Conservation (phyloP, 2,329 filamentous ascomycete species). For the Teratosphaeria gauchensis region DNA sequence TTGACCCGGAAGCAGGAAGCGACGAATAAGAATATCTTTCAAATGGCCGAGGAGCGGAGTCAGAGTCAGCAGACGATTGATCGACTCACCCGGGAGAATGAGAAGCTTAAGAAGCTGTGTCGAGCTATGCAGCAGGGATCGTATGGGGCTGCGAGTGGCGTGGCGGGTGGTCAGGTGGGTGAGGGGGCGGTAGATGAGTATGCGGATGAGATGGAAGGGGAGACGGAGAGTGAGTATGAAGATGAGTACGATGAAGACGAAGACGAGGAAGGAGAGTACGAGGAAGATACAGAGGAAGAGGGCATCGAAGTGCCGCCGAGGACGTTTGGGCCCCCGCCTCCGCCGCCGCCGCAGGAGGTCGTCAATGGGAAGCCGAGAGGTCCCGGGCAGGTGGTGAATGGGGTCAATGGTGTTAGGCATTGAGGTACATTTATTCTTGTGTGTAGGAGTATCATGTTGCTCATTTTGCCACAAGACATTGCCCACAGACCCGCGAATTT, state of each 20-base stretch:
- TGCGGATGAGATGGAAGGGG: slow-evolving; percentile 32
- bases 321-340: slow-evolving; percentile 40
- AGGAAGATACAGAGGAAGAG: slow-evolving; percentile 52
- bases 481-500: too few relatives aligned
- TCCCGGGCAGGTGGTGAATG: slow-evolving; percentile 5
- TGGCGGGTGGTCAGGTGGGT: slow-evolving; percentile 3
- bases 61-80: slow-evolving; percentile 68
- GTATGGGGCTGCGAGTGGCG: slow-evolving; percentile 45
- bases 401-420: slow-evolving; percentile 22
- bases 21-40: slow-evolving; percentile 87
- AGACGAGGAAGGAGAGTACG: slow-evolving; percentile 45
- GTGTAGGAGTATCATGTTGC: not conserved
- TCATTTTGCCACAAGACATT: not conserved
- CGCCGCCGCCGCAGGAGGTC: slow-evolving; percentile 31
- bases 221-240: slow-evolving; percentile 56
- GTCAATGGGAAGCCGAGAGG: slow-evolving; percentile 17
- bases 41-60: slow-evolving; percentile 90
- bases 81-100: slow-evolving; percentile 71
- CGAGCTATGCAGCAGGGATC: slow-evolving; percentile 94
- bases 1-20: slow-evolving; percentile 88
- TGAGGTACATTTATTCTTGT: not conserved
- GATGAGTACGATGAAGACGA: slow-evolving; percentile 51
- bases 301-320: slow-evolving; percentile 14
- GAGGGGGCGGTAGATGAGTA: slow-evolving; percentile 16
- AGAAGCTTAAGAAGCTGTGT: slow-evolving; percentile 88